phyloP scores from a whole-genome alignment of 768 basidiomycete genomes.

The Mycena floridula region DNA sequence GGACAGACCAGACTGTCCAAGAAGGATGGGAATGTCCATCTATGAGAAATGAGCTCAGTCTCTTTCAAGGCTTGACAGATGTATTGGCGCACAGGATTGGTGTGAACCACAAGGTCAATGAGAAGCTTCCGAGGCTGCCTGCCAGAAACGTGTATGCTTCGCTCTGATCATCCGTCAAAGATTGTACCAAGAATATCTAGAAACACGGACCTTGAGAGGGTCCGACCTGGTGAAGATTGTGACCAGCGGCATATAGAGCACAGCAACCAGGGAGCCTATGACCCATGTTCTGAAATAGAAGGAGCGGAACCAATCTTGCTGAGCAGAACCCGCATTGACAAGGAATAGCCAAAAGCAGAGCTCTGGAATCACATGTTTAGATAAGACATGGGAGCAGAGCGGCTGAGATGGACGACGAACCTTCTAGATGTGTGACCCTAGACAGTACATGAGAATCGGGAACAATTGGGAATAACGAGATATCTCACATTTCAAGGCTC shows the following conservation, averaged over 20 bases:
- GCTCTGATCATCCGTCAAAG: slow-evolving; percentile 33
- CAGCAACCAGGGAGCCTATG: slow-evolving; percentile 51
- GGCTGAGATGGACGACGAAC: slow-evolving; percentile 25
- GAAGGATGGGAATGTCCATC: slow-evolving; percentile 65
- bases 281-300: slow-evolving; percentile 72
- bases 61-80: slow-evolving; percentile 4
- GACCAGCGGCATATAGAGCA: slow-evolving; percentile 65
- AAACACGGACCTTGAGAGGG: slow-evolving; percentile 42
- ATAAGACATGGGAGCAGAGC: neutral
- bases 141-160: slow-evolving; percentile 67
- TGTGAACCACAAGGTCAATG: slow-evolving; percentile 68
- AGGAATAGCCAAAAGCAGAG: slow-evolving; percentile 88
- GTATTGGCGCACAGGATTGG: slow-evolving; percentile 50
- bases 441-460: neutral
- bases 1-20: slow-evolving; percentile 48
- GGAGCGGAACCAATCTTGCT: slow-evolving; percentile 75
- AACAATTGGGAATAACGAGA: neutral
- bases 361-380: slow-evolving; percentile 34
- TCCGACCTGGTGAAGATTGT: slow-evolving; percentile 58
- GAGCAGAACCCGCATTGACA: slow-evolving; percentile 52
- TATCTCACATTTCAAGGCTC: slow-evolving; percentile 62
- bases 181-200: neutral
- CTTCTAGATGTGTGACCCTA: slow-evolving; percentile 79
- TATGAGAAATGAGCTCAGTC: slow-evolving; percentile 17
- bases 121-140: slow-evolving; percentile 63